Percentiles rank a stretch among this genome's conserved stretches.
These are phyloP conservation scores for Carex pumila DNA, from an alignment of 176 grass and related monocot genomes.

Conservation along the genomic window DNA sequence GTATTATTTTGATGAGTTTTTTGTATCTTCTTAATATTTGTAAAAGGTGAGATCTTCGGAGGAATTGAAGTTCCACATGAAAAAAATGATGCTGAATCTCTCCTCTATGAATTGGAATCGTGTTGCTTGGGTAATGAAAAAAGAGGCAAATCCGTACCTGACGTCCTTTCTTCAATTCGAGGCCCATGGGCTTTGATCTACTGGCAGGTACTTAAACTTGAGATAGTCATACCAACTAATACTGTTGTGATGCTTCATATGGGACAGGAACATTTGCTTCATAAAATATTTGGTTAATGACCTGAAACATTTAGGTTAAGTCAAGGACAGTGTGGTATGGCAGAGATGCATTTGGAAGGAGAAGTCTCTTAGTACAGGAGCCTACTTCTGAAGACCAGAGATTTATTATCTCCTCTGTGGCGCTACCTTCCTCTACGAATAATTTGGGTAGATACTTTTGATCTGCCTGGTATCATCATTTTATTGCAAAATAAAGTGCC, in stretches of 20 bases:
- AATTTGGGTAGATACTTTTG: constrained; percentile 28
- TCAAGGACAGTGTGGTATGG: constrained; percentile 71
- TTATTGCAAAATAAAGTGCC: background rate
- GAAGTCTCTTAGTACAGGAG: constrained; percentile 87
- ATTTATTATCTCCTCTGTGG: constrained; percentile 75
- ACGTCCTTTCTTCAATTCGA: constrained; percentile 63
- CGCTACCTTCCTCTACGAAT: constrained; percentile 38
- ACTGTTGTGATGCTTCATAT: constrained; percentile 11
- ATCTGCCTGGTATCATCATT: background rate
- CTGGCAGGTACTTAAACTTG: constrained; percentile 46
- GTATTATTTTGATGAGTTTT: background rate
- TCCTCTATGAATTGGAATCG: constrained; percentile 57
- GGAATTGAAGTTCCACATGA: constrained; percentile 52
- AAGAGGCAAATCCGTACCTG: constrained; percentile 34
- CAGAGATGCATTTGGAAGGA: constrained; percentile 78
- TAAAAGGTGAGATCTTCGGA: constrained; percentile 77
- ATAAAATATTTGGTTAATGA: background rate
- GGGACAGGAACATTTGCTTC: background rate
- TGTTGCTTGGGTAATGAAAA: constrained; percentile 36
- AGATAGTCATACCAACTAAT: background rate
- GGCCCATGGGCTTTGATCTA: constrained; percentile 94
- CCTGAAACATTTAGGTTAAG: constrained; percentile 26
- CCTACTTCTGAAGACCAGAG: constrained; percentile 53
- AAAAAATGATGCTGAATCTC: constrained; percentile 55
- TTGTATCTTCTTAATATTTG: background rate